Evolutionary conservation across 495 filamentous ascomycete species (phyloP).

Genomic region (Talaromyces stipitatus): DNA sequence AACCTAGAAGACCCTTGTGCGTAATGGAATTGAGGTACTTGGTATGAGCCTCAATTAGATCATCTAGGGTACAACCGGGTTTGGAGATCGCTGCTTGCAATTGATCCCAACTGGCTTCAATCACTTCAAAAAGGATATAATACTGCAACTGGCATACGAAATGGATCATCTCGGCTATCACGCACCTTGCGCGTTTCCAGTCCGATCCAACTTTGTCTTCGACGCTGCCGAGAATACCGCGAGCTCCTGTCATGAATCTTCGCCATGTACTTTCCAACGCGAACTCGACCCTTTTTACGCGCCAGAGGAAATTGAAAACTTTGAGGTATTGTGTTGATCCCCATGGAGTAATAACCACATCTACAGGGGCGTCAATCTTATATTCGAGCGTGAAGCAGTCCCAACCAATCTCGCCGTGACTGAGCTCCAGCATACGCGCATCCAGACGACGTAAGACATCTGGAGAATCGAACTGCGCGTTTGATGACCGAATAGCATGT

Average conservation of each 20-base stretch:
- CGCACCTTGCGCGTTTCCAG: slow-evolving; percentile 85
- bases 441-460: slow-evolving; percentile 90
- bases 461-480: slow-evolving; percentile 90
- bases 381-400: slow-evolving; percentile 99
- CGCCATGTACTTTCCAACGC: slow-evolving; percentile 85
- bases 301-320: slow-evolving; percentile 99
- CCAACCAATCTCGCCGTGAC: slow-evolving; percentile 97
- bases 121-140: slow-evolving; percentile 98
- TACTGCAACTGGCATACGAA: slow-evolving; percentile 96
- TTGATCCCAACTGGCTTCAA: slow-evolving; percentile 87
- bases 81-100: slow-evolving; percentile 72
- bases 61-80: slow-evolving; percentile 84
- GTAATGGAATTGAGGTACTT: slow-evolving; percentile 90
- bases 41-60: slow-evolving; percentile 86
- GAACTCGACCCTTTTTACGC: slow-evolving; percentile 96
- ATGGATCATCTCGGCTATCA: slow-evolving; percentile 94
- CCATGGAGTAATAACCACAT: slow-evolving; percentile 94
- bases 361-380: slow-evolving; percentile 93
- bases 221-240: slow-evolving; percentile 81
- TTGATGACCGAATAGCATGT: slow-evolving; percentile 93
- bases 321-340: slow-evolving; percentile 94
- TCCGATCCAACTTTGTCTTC: slow-evolving; percentile 67
- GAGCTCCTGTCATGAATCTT: slow-evolving; percentile 89
- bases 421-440: slow-evolving; percentile 91
- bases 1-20: slow-evolving; percentile 87